These are phyloP conservation scores for Globisporangium camurandrum DNA, from an alignment of 352 stramenopile genomes.

Conservation along the genomic window DNA sequence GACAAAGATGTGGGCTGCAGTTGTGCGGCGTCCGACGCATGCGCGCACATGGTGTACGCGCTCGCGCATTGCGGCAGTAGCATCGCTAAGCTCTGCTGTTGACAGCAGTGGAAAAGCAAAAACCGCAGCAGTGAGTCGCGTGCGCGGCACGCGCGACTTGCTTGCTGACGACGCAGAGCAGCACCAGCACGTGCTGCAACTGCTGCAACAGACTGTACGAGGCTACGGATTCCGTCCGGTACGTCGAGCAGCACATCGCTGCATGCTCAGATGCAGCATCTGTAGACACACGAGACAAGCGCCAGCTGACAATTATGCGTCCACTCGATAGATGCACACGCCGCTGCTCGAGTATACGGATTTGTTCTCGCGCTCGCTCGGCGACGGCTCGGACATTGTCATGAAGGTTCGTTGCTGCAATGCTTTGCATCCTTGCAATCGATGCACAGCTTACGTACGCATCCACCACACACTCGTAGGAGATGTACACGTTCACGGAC, in stretches of 20 bases:
- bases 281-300: background rate
- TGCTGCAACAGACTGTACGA: slow-evolving; percentile 46
- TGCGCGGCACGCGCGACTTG: slow-evolving; percentile 73
- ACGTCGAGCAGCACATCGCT: slow-evolving; percentile 3
- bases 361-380: slow-evolving; percentile 71
- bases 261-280: background rate
- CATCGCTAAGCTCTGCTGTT: background rate
- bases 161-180: slow-evolving; percentile 52
- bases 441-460: too few species aligned
- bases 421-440: background rate
- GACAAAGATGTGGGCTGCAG: background rate
- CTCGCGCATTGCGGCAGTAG: background rate
- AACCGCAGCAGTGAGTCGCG: slow-evolving; percentile 30
- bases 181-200: slow-evolving; percentile 49
- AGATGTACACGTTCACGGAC: slow-evolving; percentile 88
- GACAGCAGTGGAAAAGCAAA: slow-evolving; percentile 15
- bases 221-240: slow-evolving; percentile 78
- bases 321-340: slow-evolving; percentile 53
- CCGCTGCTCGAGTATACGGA: slow-evolving; percentile 85
- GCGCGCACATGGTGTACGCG: background rate
- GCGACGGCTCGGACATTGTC: slow-evolving; percentile 82
- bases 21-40: background rate
- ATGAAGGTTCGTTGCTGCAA: slow-evolving; percentile 50
- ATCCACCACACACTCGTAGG: slow-evolving; percentile 22
- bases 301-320: background rate